Evolutionary conservation across 1,284 basidiomycete genomes (phyloP).

Genomic region (Ceratobasidium sp.): DNA sequence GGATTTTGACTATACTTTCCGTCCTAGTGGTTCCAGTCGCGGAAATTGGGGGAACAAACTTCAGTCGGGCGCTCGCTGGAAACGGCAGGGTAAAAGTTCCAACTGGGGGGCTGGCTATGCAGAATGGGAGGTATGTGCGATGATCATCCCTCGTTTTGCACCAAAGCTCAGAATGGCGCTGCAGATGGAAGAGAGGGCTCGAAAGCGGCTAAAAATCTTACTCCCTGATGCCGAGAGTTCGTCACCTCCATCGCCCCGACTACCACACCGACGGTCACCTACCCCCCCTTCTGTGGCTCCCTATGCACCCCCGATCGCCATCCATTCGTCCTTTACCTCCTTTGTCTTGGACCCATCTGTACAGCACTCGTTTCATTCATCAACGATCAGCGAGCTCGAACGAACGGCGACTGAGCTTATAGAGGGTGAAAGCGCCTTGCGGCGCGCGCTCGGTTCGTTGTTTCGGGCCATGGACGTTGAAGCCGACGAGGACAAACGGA

Average conservation of each 20-base stretch:
- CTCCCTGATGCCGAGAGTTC: conserved; percentile 59
- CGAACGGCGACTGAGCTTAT: conserved; percentile 77
- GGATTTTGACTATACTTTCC: conserved; percentile 54
- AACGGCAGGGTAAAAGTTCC: conserved; percentile 75
- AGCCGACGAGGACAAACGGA: conserved; percentile 36
- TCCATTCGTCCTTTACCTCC: conserved; percentile 77
- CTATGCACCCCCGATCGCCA: conserved; percentile 67
- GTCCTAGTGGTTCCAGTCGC: conserved; percentile 53
- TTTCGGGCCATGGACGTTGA: conserved; percentile 81
- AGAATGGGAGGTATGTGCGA: conserved; percentile 74
- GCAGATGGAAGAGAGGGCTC: conserved; percentile 77
- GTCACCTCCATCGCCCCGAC: conserved; percentile 51
- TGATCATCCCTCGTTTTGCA: conserved; percentile 13
- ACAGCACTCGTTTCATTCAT: conserved; percentile 80
- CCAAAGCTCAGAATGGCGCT: conserved; percentile 32
- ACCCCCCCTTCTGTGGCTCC: conserved; percentile 63
- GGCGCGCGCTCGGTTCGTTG: conserved; percentile 72
- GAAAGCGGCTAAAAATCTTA: conserved; percentile 74
- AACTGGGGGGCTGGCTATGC: conserved; percentile 80
- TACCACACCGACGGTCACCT: conserved; percentile 57
- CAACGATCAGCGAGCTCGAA: conserved; percentile 76
- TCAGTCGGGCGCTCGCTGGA: conserved; percentile 71
- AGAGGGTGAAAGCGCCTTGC: conserved; percentile 74
- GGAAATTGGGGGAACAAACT: conserved; percentile 84
- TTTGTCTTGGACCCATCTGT: conserved; percentile 82